phyloP scores from a whole-genome alignment of 176 grass and related monocot species.

The Typha latifolia region DNA sequence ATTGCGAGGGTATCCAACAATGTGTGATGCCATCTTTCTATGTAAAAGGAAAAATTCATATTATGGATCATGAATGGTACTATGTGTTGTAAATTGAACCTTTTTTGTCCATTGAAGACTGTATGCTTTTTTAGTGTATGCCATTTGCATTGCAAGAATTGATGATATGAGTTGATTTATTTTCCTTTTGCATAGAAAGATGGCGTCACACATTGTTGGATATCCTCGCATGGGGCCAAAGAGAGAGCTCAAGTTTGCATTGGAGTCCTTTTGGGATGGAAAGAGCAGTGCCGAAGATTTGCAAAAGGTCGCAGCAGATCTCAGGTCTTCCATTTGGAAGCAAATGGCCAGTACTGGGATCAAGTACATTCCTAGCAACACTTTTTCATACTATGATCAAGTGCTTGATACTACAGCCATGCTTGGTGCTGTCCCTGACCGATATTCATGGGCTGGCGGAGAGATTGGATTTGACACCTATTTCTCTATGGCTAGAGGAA shows the following conservation, averaged over 20 bases:
- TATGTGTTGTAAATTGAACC: background rate
- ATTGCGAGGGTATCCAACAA: background rate
- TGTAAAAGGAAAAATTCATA: background rate
- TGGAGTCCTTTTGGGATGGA: conserved; percentile 94
- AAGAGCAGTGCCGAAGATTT: conserved; percentile 77
- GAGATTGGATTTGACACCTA: conserved; percentile 72
- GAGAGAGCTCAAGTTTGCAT: conserved; percentile 92
- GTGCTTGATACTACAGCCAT: conserved; percentile 80
- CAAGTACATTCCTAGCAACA: conserved; percentile 98
- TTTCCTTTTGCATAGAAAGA: conserved; percentile 31
- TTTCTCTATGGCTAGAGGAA: conserved; percentile 97
- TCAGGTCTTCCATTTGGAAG: conserved; percentile 88
- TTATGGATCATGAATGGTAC: background rate
- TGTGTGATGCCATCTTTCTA: too few relatives aligned
- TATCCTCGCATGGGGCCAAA: conserved; percentile 97
- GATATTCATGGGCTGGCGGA: conserved; percentile 69
- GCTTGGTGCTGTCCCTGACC: conserved; percentile 75
- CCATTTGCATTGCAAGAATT: background rate
- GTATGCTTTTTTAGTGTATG: background rate
- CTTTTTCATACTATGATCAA: conserved; percentile 86
- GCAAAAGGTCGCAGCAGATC: conserved; percentile 67
- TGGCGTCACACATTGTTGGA: conserved; percentile 97
- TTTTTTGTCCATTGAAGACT: background rate
- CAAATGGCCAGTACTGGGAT: conserved; percentile 81
- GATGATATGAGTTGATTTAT: conserved; percentile 6